These are phyloP conservation scores for Lepiota subincarnata DNA, from an alignment of 768 basidiomycete species.

Conservation along the genomic window DNA sequence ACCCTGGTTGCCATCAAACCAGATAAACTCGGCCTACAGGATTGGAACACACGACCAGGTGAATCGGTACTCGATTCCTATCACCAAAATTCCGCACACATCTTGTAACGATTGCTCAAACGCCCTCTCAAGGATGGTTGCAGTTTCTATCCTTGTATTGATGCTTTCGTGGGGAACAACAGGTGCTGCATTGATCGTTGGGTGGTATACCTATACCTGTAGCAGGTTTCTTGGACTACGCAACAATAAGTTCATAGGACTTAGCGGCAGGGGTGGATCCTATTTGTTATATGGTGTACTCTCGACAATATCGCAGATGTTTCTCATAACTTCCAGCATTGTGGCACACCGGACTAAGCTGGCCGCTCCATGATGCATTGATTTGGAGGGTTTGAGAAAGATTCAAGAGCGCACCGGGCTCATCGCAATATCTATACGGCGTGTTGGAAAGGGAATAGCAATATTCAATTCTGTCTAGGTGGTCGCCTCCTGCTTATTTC, in stretches of 20 bases:
- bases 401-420: neutral
- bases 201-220: constrained; percentile 20
- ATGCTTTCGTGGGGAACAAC: constrained; percentile 24
- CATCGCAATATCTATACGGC: constrained; percentile 24
- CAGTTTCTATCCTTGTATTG: constrained; percentile 16
- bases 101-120: neutral
- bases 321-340: constrained; percentile 26
- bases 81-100: neutral
- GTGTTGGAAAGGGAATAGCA: constrained; percentile 26
- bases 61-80: neutral
- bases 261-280: constrained; percentile 29
- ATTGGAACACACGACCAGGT: neutral
- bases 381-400: too few relatives aligned
- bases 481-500: constrained; percentile 25
- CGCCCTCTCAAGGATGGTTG: constrained; percentile 11
- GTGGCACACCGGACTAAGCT: constrained; percentile 22
- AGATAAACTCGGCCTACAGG: neutral
- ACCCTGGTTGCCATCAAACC: neutral
- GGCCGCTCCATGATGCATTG: too few relatives aligned
- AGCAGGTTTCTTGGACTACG: constrained; percentile 11
- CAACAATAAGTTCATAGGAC: constrained; percentile 15
- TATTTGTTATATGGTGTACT: constrained; percentile 27
- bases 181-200: constrained; percentile 19
- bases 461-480: constrained; percentile 28
- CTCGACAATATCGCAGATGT: constrained; percentile 30